phyloP scores from a whole-genome alignment of 192 early-diverging fungal species.

The Coemansia sp. region DNA sequence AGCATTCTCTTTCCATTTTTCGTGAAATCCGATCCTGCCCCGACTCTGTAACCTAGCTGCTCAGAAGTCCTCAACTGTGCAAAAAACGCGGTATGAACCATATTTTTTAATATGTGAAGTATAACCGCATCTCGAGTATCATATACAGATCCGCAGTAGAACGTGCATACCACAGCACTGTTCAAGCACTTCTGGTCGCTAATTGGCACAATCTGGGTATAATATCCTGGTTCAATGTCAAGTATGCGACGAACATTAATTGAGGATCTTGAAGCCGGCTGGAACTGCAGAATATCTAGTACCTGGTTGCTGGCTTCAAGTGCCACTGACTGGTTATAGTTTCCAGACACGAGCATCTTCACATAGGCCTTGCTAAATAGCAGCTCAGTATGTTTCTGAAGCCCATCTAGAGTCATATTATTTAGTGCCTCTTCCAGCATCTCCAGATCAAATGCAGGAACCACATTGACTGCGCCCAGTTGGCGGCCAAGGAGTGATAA shows the following conservation, averaged over 20 bases:
- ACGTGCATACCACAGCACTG: conserved; percentile 72
- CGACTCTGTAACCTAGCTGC: conserved; percentile 66
- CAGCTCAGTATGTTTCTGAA: conserved; percentile 70
- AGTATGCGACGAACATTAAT: background rate
- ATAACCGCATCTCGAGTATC: conserved; percentile 60
- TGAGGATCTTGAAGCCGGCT: conserved; percentile 47
- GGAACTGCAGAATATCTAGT: conserved; percentile 58
- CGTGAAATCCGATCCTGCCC: background rate
- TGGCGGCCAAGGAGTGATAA: background rate
- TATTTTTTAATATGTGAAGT: conserved; percentile 68
- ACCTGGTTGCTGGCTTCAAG: conserved; percentile 58
- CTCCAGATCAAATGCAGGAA: conserved; percentile 59
- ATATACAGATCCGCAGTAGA: conserved; percentile 72
- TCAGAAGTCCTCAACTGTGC: conserved; percentile 89
- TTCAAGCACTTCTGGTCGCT: conserved; percentile 77
- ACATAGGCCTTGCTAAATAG: conserved; percentile 66
- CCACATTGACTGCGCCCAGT: background rate
- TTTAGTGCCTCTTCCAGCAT: conserved; percentile 64
- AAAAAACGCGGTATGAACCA: conserved; percentile 80
- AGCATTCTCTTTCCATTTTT: conserved; percentile 27
- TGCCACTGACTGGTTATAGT: conserved; percentile 68
- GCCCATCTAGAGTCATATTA: conserved; percentile 69
- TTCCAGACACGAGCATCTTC: conserved; percentile 83
- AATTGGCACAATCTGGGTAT: conserved; percentile 5
- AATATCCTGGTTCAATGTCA: conserved; percentile 30